phyloP scores from a whole-genome alignment of 352 stramenopile genomes.

The Blastocystis sp. region DNA sequence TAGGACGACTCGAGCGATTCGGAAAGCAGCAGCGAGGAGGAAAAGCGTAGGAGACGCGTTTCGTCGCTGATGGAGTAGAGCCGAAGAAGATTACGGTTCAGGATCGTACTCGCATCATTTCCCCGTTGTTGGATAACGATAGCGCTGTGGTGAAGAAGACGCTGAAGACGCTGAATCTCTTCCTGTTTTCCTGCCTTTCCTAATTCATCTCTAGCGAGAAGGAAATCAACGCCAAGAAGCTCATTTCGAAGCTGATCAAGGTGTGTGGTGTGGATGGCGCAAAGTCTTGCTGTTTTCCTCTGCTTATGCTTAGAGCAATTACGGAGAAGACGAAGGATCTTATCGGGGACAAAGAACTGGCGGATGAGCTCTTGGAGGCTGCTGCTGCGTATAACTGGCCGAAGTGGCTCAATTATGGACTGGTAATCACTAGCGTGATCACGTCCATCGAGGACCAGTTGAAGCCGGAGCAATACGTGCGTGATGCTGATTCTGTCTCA shows the following conservation, averaged over 20 bases:
- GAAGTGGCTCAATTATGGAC: neutral
- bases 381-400: constrained; percentile 13
- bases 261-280: constrained; percentile 50
- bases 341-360: neutral
- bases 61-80: neutral
- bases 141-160: constrained; percentile 34
- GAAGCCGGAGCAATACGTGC: constrained; percentile 40
- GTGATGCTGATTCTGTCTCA: neutral
- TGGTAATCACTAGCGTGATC: neutral
- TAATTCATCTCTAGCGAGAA: neutral
- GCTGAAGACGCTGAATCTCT: constrained; percentile 17
- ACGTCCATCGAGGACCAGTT: constrained; percentile 68
- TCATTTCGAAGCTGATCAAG: constrained; percentile 65
- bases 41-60: neutral
- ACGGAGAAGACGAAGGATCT: neutral
- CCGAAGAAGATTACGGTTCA: neutral
- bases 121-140: constrained; percentile 23
- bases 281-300: neutral
- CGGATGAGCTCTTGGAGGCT: neutral
- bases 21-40: neutral
- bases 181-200: neutral
- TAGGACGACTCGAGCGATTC: neutral
- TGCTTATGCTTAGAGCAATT: neutral
- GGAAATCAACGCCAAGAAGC: constrained; percentile 47
- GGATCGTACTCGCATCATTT: constrained; percentile 18